Conservation (phyloP, 768 basidiomycete genomes). For the Dioszegia aurantiaca region DNA sequence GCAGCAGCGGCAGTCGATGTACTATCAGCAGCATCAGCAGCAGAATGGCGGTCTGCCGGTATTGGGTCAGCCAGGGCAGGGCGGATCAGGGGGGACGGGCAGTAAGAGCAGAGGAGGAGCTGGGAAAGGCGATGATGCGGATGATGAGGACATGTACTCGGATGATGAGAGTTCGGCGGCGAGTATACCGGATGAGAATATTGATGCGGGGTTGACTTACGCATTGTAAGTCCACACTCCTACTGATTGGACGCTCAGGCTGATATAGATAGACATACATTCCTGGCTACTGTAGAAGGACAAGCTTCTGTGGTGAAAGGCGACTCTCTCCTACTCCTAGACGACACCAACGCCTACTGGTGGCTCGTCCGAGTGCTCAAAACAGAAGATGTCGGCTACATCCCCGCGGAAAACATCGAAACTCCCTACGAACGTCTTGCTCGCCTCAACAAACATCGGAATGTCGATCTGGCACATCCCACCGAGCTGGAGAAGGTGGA, state of each 20-base stretch:
- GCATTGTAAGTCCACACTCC: slow-evolving; percentile 46
- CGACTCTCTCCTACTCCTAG: slow-evolving; percentile 91
- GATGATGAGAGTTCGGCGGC: slow-evolving; percentile 43
- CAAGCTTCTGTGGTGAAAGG: slow-evolving; percentile 99
- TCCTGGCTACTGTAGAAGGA: slow-evolving; percentile 95
- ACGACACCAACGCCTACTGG: slow-evolving; percentile 99
- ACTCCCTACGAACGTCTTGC: slow-evolving; percentile 96
- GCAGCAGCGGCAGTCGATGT: slow-evolving; percentile 39
- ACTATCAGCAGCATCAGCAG: slow-evolving; percentile 42
- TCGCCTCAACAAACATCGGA: slow-evolving; percentile 91
- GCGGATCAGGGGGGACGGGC: slow-evolving; percentile 1
- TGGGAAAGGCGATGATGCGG: slow-evolving; percentile 56
- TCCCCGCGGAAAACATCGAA: slow-evolving; percentile 98
- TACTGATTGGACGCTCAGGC: not conserved
- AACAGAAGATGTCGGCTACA: slow-evolving; percentile 97
- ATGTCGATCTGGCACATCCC: slow-evolving; percentile 65
- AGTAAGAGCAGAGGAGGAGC: slow-evolving; percentile 5
- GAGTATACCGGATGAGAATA: slow-evolving; percentile 52
- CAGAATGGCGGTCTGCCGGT: slow-evolving; percentile 11
- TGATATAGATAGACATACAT: slow-evolving; percentile 74
- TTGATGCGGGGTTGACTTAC: slow-evolving; percentile 52
- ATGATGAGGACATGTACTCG: slow-evolving; percentile 39
- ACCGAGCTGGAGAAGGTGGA: slow-evolving; percentile 38
- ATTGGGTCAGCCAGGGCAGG: slow-evolving; percentile 10
- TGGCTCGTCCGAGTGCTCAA: slow-evolving; percentile 98